These are phyloP conservation scores for Serendipita sp. DNA, from an alignment of 768 basidiomycete genomes.

Conservation along the genomic window DNA sequence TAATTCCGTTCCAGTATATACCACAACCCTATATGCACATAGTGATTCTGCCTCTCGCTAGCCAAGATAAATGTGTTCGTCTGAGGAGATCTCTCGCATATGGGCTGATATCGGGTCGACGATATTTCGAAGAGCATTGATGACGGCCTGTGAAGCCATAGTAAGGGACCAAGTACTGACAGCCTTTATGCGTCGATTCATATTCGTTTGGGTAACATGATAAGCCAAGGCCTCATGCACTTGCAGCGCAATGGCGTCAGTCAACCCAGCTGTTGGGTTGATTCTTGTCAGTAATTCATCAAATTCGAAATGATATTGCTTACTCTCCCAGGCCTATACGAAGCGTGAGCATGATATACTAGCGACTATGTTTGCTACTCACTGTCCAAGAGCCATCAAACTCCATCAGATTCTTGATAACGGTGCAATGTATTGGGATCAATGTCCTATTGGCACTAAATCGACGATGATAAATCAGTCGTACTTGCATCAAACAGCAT, in stretches of 20 bases:
- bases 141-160: conserved; percentile 75
- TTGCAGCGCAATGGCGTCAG: conserved; percentile 74
- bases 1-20: not conserved
- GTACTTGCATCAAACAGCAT: conserved; percentile 2
- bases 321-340: conserved; percentile 81
- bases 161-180: conserved; percentile 92
- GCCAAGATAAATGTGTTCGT: not conserved
- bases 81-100: not conserved
- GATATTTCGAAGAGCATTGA: conserved; percentile 57
- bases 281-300: conserved; percentile 3
- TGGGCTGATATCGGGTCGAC: conserved; percentile 40
- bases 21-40: not conserved
- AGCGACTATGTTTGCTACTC: conserved; percentile 19
- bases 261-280: conserved; percentile 57
- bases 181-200: conserved; percentile 75
- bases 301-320: conserved; percentile 16
- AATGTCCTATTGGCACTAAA: conserved; percentile 79
- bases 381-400: conserved; percentile 98
- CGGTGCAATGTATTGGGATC: conserved; percentile 81
- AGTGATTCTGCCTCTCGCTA: not conserved
- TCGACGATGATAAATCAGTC: conserved; percentile 10
- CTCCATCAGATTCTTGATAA: conserved; percentile 65
- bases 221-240: conserved; percentile 86
- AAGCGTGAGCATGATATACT: conserved; percentile 8
- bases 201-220: conserved; percentile 82